phyloP scores from a whole-genome alignment of 768 basidiomycete species.

The Asterophora parasitica region DNA sequence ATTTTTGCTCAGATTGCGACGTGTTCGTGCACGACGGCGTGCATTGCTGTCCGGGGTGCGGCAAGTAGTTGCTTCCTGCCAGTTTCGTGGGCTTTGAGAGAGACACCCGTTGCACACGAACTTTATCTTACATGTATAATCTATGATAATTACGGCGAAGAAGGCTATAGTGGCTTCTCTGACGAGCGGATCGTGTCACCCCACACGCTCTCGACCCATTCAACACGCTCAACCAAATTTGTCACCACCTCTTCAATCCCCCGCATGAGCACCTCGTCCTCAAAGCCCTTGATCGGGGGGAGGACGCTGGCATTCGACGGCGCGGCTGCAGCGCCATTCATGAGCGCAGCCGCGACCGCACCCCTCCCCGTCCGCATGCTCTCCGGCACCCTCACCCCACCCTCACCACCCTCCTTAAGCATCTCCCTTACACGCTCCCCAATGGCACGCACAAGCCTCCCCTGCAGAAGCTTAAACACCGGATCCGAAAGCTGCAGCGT shows the following conservation, averaged over 20 bases:
- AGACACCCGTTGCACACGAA: no score
- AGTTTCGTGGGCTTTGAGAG: not conserved
- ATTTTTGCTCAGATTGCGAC: conserved; percentile 96
- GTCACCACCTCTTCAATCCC: conserved; percentile 38
- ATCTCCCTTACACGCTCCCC: conserved; percentile 14
- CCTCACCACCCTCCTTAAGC: not conserved
- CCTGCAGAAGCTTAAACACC: conserved; percentile 60
- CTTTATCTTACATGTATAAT: not conserved
- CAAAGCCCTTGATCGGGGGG: conserved; percentile 56
- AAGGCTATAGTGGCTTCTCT: not conserved
- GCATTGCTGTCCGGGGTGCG: conserved; percentile 91
- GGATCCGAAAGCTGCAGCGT: conserved; percentile 60
- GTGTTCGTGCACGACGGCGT: conserved; percentile 93
- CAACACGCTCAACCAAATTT: conserved; percentile 36
- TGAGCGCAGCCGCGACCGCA: not conserved
- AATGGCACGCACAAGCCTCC: conserved; percentile 46
- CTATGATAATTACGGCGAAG: not conserved
- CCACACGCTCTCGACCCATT: conserved; percentile 59
- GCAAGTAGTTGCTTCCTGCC: conserved; percentile 28
- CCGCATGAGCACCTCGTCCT: conserved; percentile 50
- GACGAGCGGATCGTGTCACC: conserved; percentile 23
- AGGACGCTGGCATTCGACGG: not conserved
- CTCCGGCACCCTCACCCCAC: conserved; percentile 20
- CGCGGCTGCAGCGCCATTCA: not conserved
- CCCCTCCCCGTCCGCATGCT: conserved; percentile 33